Percentiles rank a stretch among this genome's conserved stretches.
Conservation (phyloP, 2,329 filamentous ascomycete species). For the Colletotrichum orchidophilum region DNA sequence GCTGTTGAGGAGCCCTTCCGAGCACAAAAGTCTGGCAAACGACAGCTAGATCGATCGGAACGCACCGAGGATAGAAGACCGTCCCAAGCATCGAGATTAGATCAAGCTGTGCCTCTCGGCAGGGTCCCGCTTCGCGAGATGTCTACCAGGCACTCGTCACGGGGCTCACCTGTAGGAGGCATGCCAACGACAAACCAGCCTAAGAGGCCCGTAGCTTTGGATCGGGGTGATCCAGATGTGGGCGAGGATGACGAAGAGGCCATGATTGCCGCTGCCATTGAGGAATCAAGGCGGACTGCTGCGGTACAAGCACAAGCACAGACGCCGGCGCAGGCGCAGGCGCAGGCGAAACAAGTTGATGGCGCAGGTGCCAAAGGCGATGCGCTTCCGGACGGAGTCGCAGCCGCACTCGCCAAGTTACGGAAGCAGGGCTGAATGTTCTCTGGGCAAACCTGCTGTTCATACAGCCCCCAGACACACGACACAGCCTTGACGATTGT, state of each 20-base stretch:
- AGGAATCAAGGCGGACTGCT: constrained; percentile 54
- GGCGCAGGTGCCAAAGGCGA: constrained; percentile 44
- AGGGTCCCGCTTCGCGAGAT: constrained; percentile 53
- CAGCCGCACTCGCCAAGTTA: constrained; percentile 68
- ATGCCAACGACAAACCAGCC: constrained; percentile 17
- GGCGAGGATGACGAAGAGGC: constrained; percentile 61
- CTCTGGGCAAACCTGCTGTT: neutral
- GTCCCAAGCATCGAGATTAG: constrained; percentile 41
- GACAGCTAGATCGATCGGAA: constrained; percentile 38
- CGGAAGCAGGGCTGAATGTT: constrained; percentile 52
- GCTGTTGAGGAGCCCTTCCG: constrained; percentile 88
- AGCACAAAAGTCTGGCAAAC: constrained; percentile 74
- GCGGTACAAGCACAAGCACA: constrained; percentile 37
- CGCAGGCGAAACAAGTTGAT: constrained; percentile 35
- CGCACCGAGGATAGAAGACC: constrained; percentile 39
- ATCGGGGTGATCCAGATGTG: constrained; percentile 47
- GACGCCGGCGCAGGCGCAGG: constrained; percentile 16
- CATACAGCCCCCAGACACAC: neutral
- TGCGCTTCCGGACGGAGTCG: constrained; percentile 65
- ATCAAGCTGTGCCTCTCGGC: constrained; percentile 51
- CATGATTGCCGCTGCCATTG: constrained; percentile 57
- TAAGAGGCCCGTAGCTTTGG: constrained; percentile 44
- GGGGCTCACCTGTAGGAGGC: constrained; percentile 36
- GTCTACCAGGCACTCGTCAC: constrained; percentile 36
- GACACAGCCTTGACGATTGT: neutral